Evolutionary conservation across 2,329 filamentous ascomycete species (phyloP).

Genomic region (Parafenestella ontariensis): DNA sequence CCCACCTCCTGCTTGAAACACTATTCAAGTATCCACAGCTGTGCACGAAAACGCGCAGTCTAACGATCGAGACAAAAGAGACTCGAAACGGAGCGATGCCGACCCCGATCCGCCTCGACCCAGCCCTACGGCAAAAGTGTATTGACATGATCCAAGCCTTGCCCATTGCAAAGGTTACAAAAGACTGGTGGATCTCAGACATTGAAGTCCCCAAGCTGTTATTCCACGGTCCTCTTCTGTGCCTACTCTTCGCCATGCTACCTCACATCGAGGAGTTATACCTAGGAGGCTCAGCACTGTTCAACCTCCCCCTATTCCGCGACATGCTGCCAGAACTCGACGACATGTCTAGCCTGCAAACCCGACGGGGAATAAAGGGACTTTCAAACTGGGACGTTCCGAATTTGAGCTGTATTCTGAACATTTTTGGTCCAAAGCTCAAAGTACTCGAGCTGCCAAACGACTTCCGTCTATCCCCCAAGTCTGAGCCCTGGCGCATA

Average conservation of each 20-base stretch:
- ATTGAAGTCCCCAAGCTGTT: not conserved
- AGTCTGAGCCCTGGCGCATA: not conserved
- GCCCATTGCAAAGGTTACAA: not conserved
- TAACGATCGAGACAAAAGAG: conserved; percentile 7
- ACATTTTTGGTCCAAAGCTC: not conserved
- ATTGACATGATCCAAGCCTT: not conserved
- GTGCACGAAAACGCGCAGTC: not conserved
- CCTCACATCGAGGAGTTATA: not conserved
- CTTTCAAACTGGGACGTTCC: not conserved
- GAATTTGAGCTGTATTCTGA: not conserved
- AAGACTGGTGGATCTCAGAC: not conserved
- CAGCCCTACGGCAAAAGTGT: not conserved
- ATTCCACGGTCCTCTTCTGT: not conserved
- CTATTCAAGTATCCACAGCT: conserved; percentile 1
- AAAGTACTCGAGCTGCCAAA: not conserved
- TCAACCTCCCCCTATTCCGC: not conserved
- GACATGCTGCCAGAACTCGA: not conserved
- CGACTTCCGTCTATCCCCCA: not conserved
- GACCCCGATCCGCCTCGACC: not conserved
- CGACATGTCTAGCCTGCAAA: not conserved
- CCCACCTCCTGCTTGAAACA: not conserved
- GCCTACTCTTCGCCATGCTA: not conserved
- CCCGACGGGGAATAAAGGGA: too few relatives aligned
- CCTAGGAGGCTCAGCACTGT: not conserved
- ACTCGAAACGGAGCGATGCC: not conserved